Base-by-base conservation (phyloP, 345 rosid genomes). In the Salix arbutifolia region DNA sequence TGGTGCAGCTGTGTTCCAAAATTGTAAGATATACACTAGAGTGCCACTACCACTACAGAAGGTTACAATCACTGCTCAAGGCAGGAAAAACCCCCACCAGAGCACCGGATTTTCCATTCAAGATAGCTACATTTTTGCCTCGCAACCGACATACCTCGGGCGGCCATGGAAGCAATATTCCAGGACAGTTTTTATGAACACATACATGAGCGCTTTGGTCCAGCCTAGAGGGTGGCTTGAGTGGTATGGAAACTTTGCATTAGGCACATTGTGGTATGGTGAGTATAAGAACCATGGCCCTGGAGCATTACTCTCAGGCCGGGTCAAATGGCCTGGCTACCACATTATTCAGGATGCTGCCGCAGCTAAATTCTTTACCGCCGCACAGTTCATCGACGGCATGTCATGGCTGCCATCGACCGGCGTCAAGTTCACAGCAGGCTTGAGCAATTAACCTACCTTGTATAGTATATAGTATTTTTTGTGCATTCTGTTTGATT, bases 81-180 rank as follows among this genome's bases (percentile, higher is more conserved):
- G 83, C 25, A 64, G 83, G 68, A 80, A 80, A 75, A 46, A 30
- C 61, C 83, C 83, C 3, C 62, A 75, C 33, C 83, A 80, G 25
- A 80, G 79, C 73, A 80, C 83, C 1, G 83, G 83, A 13, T 80
- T 80, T 48, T 37, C 83, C 5, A 65, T 80, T 19, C 83, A 80
- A 62, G 69, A 80, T 31, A 80, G 83, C 79, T 71, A 21, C 19
- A 71, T 80, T 30, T 80, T 69, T 30, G 83, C 83, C 9, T 52
- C 83, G 13, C 76, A 71, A 56, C 83, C 83, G 19, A 71, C 83
- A 5, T 75, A 80, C 46, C 44, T 80, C 33, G 83, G 83, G 9
- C 56, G 83, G 52, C 83, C 83, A n/a, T 80, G 83, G 83, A 80
- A 80, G 68, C 69, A 70, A 38, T 80, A 38, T 66, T 80, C 83